A percentile compares a stretch with the other conserved stretches of the same genome.
Conservation (phyloP, 2,329 filamentous ascomycete species). For the Cytospora paraplurivora region DNA sequence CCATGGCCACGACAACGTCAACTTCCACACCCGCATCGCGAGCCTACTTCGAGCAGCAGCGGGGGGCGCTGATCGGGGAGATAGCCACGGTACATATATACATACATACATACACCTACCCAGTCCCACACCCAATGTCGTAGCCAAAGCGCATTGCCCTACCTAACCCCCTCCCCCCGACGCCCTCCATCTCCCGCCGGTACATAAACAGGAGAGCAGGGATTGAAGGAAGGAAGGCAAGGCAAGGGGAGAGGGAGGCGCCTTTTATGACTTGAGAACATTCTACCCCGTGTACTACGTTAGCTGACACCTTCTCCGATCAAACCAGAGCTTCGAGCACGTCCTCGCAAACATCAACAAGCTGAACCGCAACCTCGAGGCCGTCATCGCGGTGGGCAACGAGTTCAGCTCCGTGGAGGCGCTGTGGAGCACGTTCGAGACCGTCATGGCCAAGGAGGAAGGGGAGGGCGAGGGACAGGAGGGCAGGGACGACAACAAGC, state of each 20-base stretch:
- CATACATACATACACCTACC: too few relatives aligned
- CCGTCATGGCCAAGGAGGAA: constrained; percentile 80
- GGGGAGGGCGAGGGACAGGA: constrained; percentile 38
- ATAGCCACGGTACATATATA: constrained; percentile 64
- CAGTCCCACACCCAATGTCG: too few relatives aligned
- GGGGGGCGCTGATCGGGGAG: constrained; percentile 69
- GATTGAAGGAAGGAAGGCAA: too few relatives aligned
- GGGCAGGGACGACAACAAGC: neutral
- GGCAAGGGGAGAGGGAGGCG: too few relatives aligned
- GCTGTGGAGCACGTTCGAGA: constrained; percentile 96
- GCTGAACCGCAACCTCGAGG: constrained; percentile 87
- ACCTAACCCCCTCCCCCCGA: too few relatives aligned
- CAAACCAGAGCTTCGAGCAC: constrained; percentile 71
- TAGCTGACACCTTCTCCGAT: neutral
- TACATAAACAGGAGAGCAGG: too few relatives aligned
- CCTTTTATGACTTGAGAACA: neutral
- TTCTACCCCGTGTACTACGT: neutral
- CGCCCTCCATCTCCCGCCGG: too few relatives aligned
- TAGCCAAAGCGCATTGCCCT: too few relatives aligned
- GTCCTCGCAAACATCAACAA: constrained; percentile 96
- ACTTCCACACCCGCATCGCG: constrained; percentile 35
- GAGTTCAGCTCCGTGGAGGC: constrained; percentile 97
- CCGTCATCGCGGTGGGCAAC: constrained; percentile 90
- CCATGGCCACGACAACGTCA: constrained; percentile 35
- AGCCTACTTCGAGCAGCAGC: constrained; percentile 75